Base-by-base conservation (phyloP, 2,329 filamentous ascomycete species). In the Purpureocillium lavendulum region DNA sequence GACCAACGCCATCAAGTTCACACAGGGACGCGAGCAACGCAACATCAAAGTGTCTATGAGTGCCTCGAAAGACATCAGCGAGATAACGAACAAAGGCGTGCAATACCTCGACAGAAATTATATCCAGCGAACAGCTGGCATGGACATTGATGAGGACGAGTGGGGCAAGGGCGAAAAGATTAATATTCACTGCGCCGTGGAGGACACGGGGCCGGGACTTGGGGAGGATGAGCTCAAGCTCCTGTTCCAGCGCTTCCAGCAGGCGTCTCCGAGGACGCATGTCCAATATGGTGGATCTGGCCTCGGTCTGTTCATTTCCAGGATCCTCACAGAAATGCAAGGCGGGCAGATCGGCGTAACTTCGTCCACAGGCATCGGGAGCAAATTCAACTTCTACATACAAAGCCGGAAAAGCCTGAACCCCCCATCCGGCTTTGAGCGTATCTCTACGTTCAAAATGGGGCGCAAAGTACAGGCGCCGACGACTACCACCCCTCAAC, bases 341-440 rank as follows among this genome's bases (percentile, higher is more conserved):
- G 84, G 84, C 12, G 84, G 84, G 3, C 82, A 87, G 54, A 86
- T 88, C 40, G 83, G 83, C 7, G 82, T 88, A 3, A 70, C 73
- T 2, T 85, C 81, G 1, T 65, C 75, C 44, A 72, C 77, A 41
- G 83, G 80, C 11, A 67, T 76, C 30, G 84, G 84, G 30, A 85
- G 80, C 57, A 85, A 77, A 0, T 88, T 88, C 57, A 81, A 77
- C 21, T 88, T 89, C 56, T 88, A 86, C 54, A 73, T 88, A 56
- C 82, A 80, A 46, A 76, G 77, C 39, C 76, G 77, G 51, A 79
- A 73, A 62, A 77, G 68, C 35, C 53, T 58, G 15, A 43, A 56
- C 15, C 65, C 66, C 7, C 54, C 61, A 5, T 42, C 57, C 3
- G 61, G 66, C n/a, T 58, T 50, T 24, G 61, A 66, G 30, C 49